These are phyloP conservation scores for Panicum hallii DNA, from an alignment of 202 grass and related monocot genomes.

Conservation along the genomic window DNA sequence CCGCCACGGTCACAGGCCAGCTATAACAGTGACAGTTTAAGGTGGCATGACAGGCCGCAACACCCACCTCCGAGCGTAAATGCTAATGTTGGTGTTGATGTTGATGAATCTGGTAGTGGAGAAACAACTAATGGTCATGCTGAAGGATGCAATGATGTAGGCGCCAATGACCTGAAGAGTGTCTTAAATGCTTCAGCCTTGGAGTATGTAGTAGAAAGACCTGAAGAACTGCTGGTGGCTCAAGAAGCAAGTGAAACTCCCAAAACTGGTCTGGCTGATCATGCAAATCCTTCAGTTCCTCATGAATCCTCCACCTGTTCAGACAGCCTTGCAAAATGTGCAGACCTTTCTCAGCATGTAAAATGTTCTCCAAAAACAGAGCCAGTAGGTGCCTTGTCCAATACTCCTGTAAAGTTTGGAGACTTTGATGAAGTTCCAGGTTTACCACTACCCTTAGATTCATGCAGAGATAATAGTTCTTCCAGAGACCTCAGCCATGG, in stretches of 20 bases:
- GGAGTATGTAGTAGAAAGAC: slow-evolving; percentile 8
- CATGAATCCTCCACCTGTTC: slow-evolving; percentile 43
- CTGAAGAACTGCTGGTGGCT: slow-evolving; percentile 40
- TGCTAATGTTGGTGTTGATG: slow-evolving; percentile 15
- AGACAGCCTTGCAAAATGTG: slow-evolving; percentile 39
- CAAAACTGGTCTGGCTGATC: slow-evolving; percentile 41
- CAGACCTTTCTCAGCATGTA: slow-evolving; percentile 40
- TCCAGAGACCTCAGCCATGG: slow-evolving; percentile 39
- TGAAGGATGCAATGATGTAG: slow-evolving; percentile 42
- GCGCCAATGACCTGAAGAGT: slow-evolving; percentile 34
- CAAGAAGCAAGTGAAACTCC: slow-evolving; percentile 45
- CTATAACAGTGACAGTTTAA: slow-evolving; percentile 51
- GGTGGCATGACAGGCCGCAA: slow-evolving; percentile 47
- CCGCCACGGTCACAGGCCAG: slow-evolving; percentile 37
- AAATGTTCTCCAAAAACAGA: slow-evolving; percentile 37
- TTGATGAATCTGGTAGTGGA: slow-evolving; percentile 13
- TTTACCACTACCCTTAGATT: slow-evolving; percentile 51
- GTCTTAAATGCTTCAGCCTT: slow-evolving; percentile 26
- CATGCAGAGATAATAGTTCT: slow-evolving; percentile 46
- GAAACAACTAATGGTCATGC: slow-evolving; percentile 9
- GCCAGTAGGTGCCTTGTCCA: slow-evolving; percentile 41
- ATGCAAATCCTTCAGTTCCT: slow-evolving; percentile 29
- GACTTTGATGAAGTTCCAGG: slow-evolving; percentile 63
- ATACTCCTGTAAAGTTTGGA: slow-evolving; percentile 62
- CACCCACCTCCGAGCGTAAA: slow-evolving; percentile 38